Conservation (phyloP, 306 rosid genomes). For the Ammopiptanthus mongolicus region DNA sequence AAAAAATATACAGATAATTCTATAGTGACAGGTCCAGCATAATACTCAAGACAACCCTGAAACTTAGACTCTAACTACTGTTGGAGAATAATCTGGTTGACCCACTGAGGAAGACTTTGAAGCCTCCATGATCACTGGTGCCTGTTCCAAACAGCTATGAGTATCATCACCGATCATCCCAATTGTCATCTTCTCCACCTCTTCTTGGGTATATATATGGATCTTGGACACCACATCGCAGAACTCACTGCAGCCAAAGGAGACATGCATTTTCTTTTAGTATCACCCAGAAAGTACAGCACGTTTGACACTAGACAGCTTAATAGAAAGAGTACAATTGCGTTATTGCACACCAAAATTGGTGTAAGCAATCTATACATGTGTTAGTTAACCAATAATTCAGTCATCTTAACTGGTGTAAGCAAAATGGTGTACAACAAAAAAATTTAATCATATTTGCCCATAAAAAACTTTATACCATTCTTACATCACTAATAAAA, state of each 20-base stretch:
- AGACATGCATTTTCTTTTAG: neutral
- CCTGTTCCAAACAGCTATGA: slow-evolving; percentile 85
- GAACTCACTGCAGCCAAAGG: slow-evolving; percentile 71
- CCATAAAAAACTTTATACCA: too few species aligned
- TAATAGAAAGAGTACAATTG: neutral
- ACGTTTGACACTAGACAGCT: neutral
- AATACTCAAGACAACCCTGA: slow-evolving; percentile 20
- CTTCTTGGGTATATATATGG: slow-evolving; percentile 80
- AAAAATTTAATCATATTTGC: too few species aligned
- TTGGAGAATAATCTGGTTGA: slow-evolving; percentile 84
- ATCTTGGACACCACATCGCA: slow-evolving; percentile 83
- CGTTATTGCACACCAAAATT: neutral
- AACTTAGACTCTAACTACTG: slow-evolving; percentile 51
- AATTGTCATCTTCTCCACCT: slow-evolving; percentile 89
- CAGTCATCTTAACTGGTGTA: neutral
- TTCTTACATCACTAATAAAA: too few species aligned
- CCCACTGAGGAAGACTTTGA: slow-evolving; percentile 95
- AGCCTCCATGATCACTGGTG: slow-evolving; percentile 60
- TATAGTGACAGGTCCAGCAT: slow-evolving; percentile 24
- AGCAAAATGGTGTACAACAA: neutral
- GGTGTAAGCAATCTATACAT: neutral
- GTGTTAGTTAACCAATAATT: neutral
- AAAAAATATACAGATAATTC: neutral
- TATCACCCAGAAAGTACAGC: neutral
- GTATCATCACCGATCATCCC: slow-evolving; percentile 84